These are phyloP conservation scores for Thyridium curvatum DNA, from an alignment of 2,329 filamentous ascomycete species.

Conservation along the genomic window DNA sequence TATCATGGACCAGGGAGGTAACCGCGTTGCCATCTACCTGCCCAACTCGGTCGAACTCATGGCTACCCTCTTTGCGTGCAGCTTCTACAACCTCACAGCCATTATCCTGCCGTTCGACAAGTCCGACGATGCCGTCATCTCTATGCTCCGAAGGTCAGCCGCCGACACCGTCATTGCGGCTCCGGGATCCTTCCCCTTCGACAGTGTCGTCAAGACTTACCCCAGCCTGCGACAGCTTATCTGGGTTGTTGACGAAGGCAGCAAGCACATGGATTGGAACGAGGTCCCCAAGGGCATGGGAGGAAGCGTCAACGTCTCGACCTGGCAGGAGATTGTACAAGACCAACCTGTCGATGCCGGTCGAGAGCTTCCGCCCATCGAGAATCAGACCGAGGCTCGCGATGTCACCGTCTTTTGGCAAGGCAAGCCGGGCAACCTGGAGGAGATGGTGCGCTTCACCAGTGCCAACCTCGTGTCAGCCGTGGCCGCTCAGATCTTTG, in stretches of 20 bases:
- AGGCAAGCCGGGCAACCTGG: constrained; percentile 40
- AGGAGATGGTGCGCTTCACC: constrained; percentile 75
- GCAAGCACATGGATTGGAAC: constrained; percentile 91
- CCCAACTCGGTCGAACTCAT: constrained; percentile 91
- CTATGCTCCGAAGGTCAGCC: constrained; percentile 65
- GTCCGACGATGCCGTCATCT: constrained; percentile 59
- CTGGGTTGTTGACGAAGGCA: constrained; percentile 90
- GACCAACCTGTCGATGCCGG: constrained; percentile 56
- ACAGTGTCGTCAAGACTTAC: constrained; percentile 62
- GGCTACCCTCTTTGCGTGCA: constrained; percentile 74
- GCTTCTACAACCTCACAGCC: constrained; percentile 83
- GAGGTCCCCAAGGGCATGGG: constrained; percentile 74
- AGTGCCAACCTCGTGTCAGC: constrained; percentile 84
- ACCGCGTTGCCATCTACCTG: constrained; percentile 80
- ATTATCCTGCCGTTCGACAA: constrained; percentile 81
- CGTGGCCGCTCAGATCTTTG: constrained; percentile 69
- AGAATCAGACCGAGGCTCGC: constrained; percentile 44
- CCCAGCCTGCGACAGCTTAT: constrained; percentile 70
- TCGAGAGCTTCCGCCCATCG: constrained; percentile 57
- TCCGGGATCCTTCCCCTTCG: constrained; percentile 80
- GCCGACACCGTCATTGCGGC: constrained; percentile 79
- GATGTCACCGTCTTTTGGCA: constrained; percentile 65
- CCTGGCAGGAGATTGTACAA: constrained; percentile 85
- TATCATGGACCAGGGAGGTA: constrained; percentile 63
- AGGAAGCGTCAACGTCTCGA: constrained; percentile 71